These are phyloP conservation scores for Catunica adiposa DNA, from an alignment of 2,329 filamentous ascomycete species.

Conservation along the genomic window DNA sequence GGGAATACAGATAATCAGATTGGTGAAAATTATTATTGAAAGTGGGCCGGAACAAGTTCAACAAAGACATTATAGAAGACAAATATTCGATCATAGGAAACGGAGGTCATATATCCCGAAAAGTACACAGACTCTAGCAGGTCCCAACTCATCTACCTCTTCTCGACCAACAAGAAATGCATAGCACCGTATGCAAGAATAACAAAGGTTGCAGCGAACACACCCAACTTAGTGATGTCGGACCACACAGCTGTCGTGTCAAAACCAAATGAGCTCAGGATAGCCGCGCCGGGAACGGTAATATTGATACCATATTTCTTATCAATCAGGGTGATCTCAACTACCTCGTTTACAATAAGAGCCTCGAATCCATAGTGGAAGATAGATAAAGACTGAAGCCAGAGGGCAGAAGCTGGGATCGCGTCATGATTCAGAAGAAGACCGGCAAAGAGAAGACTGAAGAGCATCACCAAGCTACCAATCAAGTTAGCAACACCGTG, in stretches of 20 bases:
- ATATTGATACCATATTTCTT: conserved; percentile 95
- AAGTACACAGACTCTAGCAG: too few relatives aligned
- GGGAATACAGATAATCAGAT: too few relatives aligned
- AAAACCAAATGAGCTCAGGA: conserved; percentile 89
- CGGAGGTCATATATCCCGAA: background rate
- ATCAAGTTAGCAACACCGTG: conserved; percentile 82
- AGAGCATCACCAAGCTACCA: conserved; percentile 91
- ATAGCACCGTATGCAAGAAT: conserved; percentile 79
- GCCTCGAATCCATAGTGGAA: conserved; percentile 33
- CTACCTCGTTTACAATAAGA: conserved; percentile 42
- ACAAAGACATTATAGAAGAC: too few relatives aligned
- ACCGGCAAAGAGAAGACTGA: conserved; percentile 86
- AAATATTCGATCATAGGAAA: background rate
- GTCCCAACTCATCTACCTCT: conserved; percentile 25
- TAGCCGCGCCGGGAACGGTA: conserved; percentile 84
- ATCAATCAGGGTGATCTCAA: conserved; percentile 74
- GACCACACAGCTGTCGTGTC: conserved; percentile 71
- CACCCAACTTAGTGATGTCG: conserved; percentile 64
- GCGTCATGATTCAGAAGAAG: conserved; percentile 88
- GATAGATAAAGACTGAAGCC: conserved; percentile 87
- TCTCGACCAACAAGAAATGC: conserved; percentile 87
- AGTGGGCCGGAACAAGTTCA: too few relatives aligned
- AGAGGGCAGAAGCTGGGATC: conserved; percentile 68
- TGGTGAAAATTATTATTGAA: too few relatives aligned
- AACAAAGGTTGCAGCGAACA: conserved; percentile 72